Base-by-base conservation (phyloP, 805 yeast species). In the Yarrowia hollandica region DNA sequence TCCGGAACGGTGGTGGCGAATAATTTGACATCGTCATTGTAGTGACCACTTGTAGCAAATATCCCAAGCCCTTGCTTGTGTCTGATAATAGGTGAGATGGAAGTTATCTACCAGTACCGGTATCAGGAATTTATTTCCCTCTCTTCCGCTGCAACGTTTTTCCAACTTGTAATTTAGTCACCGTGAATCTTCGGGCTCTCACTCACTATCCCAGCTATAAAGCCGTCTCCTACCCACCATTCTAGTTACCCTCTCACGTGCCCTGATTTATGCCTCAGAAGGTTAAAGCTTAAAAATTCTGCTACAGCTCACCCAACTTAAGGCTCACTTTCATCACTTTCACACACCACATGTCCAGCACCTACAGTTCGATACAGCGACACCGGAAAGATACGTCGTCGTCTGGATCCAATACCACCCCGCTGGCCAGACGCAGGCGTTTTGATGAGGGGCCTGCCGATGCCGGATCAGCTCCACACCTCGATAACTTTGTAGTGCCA, bases 201-300 rank as follows among this genome's bases (percentile, higher is more conserved):
- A n/a, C n/a, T n/a, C n/a, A n/a, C n/a, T n/a, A n/a, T n/a, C n/a
- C 30, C 30, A 26, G 30, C 12, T 26, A 26, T 26, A 26, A 26
- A 26, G 30, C 30, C 30, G 30, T 26, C 30, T 26, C 30, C 30
- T 26, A 26, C 30, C 30, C 30, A 26, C 30, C 9, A 26, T 38
- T 35, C 16, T 33, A 48, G 55, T 48, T 48, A 48, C 55, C 55
- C 55, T 46, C 54, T 48, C 55, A 48, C 55, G 55, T 48, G 55
- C 55, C 55, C 55, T 31, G 55, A 48, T 31, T 48, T 48, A 48
- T 48, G 55, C 39, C 55, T 48, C 39, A 31, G 55, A 48, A 23
- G 26, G 55, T 33, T 48, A 48, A 48, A 46, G 55, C 39, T 48
- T 31, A 48, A 48, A 48, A 48, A 48, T 6, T 31, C 55, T 48